Base-by-base conservation (phyloP, 2,329 filamentous ascomycete genomes). In the Tolypocladium ovalisporum region DNA sequence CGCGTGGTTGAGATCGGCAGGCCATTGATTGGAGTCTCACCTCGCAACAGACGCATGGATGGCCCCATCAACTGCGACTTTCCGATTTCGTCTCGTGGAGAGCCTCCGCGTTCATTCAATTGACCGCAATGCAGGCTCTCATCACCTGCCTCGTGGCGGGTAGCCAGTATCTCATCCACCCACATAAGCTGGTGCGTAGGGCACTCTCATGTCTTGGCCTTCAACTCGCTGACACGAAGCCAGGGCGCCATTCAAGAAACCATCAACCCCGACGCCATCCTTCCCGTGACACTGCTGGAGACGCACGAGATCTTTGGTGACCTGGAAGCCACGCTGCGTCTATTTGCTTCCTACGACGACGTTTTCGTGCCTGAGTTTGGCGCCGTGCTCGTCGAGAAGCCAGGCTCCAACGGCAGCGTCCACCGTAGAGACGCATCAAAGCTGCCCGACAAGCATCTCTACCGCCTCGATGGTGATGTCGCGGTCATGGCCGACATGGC, bases 221-320 rank as follows among this genome's bases (percentile, higher is more conserved):
- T 4, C 4, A 27, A 24, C 17, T 29, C 15, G 12, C 55, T 53
- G 19, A 34, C 35, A 39, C 59, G 27, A 35, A 17, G 27, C 8
- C 29, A 75, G 73, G 73, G 73, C 55, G 67, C 68, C 24, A 74
- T 75, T n/a, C 65, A 74, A 57, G 71, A 74, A 59, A 73, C 68
- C 36, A 74, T 75, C 59, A 70, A 74, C 27, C 68, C 73, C 0
- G 73, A 75, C 57, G 70, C 68, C 54, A 63, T 75, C 15, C 64
- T 75, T 19, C 73, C 73, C 10, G 71, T 75, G 24, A 75, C 73
- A 15, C 66, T 75, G 6, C 66, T 75, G 8, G 68, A 68, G 32
- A 70, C 72, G 0, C 63, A 69, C 5, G 72, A 75, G 61, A 63
- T 75, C 52, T 72, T 70, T 55, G 64, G 64, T 22, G 63, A 73